phyloP scores from a whole-genome alignment of 2,329 filamentous ascomycete species.

The Xylariaceae sp. region DNA sequence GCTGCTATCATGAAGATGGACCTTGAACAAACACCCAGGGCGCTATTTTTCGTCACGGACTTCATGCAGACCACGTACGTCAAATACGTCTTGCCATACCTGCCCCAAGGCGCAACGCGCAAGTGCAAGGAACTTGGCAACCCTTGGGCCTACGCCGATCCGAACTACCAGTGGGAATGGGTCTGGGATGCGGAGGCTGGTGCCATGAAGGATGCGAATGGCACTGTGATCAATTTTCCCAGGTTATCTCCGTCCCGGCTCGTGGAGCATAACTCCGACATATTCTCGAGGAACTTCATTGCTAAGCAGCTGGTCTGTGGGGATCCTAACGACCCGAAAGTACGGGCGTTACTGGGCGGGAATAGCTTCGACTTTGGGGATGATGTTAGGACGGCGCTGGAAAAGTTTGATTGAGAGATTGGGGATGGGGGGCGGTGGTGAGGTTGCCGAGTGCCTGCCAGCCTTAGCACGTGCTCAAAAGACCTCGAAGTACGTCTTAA shows the following conservation, averaged over 20 bases:
- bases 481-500: too few relatives aligned
- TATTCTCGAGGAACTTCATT: conserved; percentile 24
- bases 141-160: conserved; percentile 31
- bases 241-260: conserved; percentile 11
- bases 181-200: conserved; percentile 27
- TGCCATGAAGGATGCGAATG: conserved; percentile 19
- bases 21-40: conserved; percentile 17
- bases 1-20: conserved; percentile 25
- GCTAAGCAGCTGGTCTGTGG: conserved; percentile 30
- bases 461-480: too few relatives aligned
- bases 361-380: conserved; percentile 29
- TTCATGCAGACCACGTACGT: conserved; percentile 33
- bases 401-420: conserved; percentile 7
- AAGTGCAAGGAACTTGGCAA: conserved; percentile 31
- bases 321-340: conserved; percentile 28
- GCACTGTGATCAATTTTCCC: conserved; percentile 26
- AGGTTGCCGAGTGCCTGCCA: background rate
- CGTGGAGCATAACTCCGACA: conserved; percentile 19
- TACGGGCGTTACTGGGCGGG: conserved; percentile 25
- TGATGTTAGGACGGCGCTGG: conserved; percentile 17
- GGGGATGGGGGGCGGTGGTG: background rate
- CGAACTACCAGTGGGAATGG: conserved; percentile 30
- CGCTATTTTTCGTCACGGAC: conserved; percentile 28
- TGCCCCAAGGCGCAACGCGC: conserved; percentile 29
- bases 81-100: conserved; percentile 28